A percentile compares a stretch with the other conserved stretches of the same genome.
Evolutionary conservation across 2,329 filamentous ascomycete species (phyloP).

Genomic region (Biscogniauxia marginata): DNA sequence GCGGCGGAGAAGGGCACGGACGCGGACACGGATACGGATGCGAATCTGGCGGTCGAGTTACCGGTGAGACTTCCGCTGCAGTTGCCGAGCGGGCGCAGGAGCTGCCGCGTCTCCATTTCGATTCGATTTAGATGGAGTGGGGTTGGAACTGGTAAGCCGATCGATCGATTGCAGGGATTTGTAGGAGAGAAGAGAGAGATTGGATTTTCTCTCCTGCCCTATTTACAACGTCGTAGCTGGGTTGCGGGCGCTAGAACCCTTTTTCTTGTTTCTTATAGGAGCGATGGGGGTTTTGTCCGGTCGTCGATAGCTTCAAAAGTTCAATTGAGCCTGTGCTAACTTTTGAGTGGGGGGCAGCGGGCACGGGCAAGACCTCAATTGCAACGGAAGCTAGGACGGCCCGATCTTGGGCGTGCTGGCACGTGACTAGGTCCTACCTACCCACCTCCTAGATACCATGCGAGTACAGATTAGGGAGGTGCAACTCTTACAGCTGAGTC

Average conservation of each 20-base stretch:
- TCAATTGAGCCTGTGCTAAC: neutral
- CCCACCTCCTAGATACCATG: too few species aligned
- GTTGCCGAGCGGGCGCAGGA: constrained; percentile 22
- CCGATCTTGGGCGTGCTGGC: too few species aligned
- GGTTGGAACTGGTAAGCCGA: neutral
- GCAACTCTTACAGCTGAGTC: too few species aligned
- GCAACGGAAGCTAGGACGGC: too few species aligned
- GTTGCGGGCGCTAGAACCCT: constrained; percentile 6
- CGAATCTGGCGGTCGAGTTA: constrained; percentile 1
- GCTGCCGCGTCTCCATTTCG: constrained; percentile 29
- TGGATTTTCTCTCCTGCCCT: too few species aligned
- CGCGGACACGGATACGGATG: neutral
- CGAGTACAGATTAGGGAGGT: too few species aligned
- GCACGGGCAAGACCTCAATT: neutral
- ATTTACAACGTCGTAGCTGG: too few species aligned
- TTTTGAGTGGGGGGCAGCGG: neutral
- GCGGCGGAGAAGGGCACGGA: constrained; percentile 23
- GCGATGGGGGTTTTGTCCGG: neutral
- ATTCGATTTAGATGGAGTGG: neutral
- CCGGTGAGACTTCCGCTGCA: constrained; percentile 3
- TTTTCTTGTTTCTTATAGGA: constrained; percentile 1
- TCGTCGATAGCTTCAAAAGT: neutral
- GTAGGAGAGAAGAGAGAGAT: too few species aligned
- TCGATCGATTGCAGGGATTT: too few species aligned
- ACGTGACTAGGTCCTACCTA: too few species aligned